Evolutionary conservation across 1,284 basidiomycete species (phyloP), one percentile per base, ranked within the genome.

Genomic region (Austroboletus rostrupii): DNA sequence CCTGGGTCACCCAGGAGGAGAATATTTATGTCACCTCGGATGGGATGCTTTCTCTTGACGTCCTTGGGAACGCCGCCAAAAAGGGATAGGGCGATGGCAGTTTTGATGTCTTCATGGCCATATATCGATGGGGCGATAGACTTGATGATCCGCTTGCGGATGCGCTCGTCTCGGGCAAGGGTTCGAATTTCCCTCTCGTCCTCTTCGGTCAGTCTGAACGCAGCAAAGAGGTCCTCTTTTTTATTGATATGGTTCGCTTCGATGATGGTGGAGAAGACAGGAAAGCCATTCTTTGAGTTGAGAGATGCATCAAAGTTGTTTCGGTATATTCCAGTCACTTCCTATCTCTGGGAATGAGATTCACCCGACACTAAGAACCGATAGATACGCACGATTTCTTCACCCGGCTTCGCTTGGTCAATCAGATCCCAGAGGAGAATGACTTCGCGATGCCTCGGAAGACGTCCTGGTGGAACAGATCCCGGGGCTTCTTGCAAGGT

Each of bases 241-340:
- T 97, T 98, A 74, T 95, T 95, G 70, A 97, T 78, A 63, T 97
- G 91, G 69, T 99, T 99, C 16, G 96, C 96, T 68, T 99, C 96
- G 54, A 99, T 87, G 50, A 99, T 82, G 7, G 96, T 99, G 4
- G 94, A 95, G 74, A 99, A 99, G 37, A 99, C 97, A 0, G 96
- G 96, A 75, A 99, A 99, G 21, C 96, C 97, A 61, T 99, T 98
- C 75, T 98, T 99, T 42, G 93, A 87, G 71, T 99, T 99, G 60
- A 99, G 81, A 2, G 94, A 90, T 5, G 95, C 95, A 66, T 99
- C 96, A 61, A 98, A 99, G 70, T 99, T 99, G 75, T 99, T 99
- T 58, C 95, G 84, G 70, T 99, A 99, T 59, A 98, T 85, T 52
- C 96, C 96, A 7, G 96, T 99, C 19, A 97, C 85, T 77, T 97